Percentiles rank a stretch among this genome's conserved stretches.
Conservation (phyloP, 139 green algal genomes). For the Tetratostichococcus sp. region DNA sequence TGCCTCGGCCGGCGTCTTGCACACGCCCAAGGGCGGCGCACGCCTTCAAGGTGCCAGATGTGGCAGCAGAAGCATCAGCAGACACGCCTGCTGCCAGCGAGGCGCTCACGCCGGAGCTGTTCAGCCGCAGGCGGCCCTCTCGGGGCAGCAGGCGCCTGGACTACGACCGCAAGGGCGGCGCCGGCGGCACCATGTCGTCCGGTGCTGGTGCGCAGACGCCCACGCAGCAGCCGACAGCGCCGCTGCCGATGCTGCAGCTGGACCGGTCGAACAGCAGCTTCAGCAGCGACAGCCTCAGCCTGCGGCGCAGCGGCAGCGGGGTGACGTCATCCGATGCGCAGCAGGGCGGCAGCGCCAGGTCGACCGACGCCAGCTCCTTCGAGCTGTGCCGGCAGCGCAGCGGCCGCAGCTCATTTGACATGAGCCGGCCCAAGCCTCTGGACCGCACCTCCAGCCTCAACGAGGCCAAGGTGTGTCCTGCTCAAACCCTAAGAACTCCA, state of each 20-base stretch:
- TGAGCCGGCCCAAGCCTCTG: background rate
- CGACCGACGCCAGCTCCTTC: background rate
- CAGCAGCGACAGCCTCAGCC: background rate
- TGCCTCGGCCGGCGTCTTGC: background rate
- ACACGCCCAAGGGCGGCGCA: too few relatives aligned
- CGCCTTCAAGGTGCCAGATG: too few relatives aligned
- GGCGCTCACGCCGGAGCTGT: too few relatives aligned
- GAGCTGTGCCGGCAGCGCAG: background rate
- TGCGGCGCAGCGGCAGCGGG: background rate
- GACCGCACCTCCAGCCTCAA: background rate
- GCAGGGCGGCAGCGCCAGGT: background rate
- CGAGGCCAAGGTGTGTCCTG: background rate
- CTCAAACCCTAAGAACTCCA: background rate
- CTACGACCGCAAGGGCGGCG: background rate
- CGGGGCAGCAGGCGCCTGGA: too few relatives aligned
- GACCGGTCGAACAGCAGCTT: background rate
- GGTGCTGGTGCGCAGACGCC: too few relatives aligned
- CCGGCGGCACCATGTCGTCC: too few relatives aligned
- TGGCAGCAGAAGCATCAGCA: too few relatives aligned
- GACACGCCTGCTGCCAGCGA: too few relatives aligned
- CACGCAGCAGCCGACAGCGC: background rate
- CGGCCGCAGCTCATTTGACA: background rate
- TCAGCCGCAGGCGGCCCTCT: too few relatives aligned
- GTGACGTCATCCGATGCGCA: background rate
- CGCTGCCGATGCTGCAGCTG: background rate